Evolutionary conservation across 768 basidiomycete genomes (phyloP).

Genomic region (Clitopilus passeckerianus): DNA sequence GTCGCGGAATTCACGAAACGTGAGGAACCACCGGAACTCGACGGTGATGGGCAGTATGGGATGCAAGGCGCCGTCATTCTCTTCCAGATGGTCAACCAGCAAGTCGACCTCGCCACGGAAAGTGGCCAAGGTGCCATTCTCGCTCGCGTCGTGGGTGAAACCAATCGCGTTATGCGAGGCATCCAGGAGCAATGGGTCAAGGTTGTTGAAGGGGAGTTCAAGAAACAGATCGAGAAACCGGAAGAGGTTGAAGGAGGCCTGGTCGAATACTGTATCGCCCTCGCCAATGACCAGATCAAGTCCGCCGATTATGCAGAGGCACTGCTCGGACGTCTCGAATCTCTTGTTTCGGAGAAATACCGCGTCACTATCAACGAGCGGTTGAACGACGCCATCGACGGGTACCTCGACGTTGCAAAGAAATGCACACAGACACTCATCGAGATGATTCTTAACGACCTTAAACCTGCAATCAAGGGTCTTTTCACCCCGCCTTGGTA

Average conservation of each 20-base stretch:
- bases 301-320: conserved; percentile 92
- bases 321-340: conserved; percentile 79
- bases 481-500: conserved; percentile 90
- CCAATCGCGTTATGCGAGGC: conserved; percentile 82
- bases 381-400: conserved; percentile 95
- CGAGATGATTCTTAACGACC: conserved; percentile 91
- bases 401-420: conserved; percentile 97
- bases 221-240: conserved; percentile 82
- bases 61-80: conserved; percentile 91
- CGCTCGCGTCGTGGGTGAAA: conserved; percentile 84
- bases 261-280: conserved; percentile 93
- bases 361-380: conserved; percentile 74
- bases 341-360: conserved; percentile 92
- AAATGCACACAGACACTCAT: conserved; percentile 94
- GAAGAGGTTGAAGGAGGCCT: conserved; percentile 85
- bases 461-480: conserved; percentile 80
- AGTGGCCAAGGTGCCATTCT: conserved; percentile 94
- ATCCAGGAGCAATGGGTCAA: conserved; percentile 88
- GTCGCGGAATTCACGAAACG: conserved; percentile 78
- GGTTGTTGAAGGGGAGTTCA: conserved; percentile 78
- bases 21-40: conserved; percentile 82
- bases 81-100: conserved; percentile 98
- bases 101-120: conserved; percentile 90
- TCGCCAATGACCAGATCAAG: conserved; percentile 97
- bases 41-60: conserved; percentile 85